A percentile compares a stretch with the other conserved stretches of the same genome.
Conservation (phyloP, 352 stramenopile genomes). For the Phytophthora fragariae region DNA sequence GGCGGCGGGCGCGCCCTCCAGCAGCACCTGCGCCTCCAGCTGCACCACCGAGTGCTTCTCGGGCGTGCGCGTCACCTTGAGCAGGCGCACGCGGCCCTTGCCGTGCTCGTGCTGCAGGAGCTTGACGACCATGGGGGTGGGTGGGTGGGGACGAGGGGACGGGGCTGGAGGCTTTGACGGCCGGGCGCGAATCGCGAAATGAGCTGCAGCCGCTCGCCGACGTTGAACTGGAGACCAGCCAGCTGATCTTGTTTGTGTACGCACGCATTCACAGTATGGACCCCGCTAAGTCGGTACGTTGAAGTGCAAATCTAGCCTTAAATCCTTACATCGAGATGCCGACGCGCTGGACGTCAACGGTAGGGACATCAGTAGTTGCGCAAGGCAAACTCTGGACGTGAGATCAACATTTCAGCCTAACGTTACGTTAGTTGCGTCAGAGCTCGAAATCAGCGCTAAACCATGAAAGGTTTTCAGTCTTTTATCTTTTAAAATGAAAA, state of each 20-base stretch:
- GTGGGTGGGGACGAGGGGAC: neutral
- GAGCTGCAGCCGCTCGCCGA: slow-evolving; percentile 5
- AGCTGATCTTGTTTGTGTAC: slow-evolving; percentile 16
- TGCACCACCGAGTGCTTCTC: slow-evolving; percentile 84
- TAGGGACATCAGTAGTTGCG: too few relatives aligned
- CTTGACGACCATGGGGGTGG: slow-evolving; percentile 69
- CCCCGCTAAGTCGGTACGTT: slow-evolving; percentile 18
- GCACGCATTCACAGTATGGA: slow-evolving; percentile 26
- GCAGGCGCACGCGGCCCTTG: slow-evolving; percentile 87
- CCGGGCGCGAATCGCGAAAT: slow-evolving; percentile 51
- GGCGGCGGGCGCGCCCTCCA: slow-evolving; percentile 80
- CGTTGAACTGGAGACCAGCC: slow-evolving; percentile 14
- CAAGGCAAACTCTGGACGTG: too few relatives aligned
- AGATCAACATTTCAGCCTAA: too few relatives aligned
- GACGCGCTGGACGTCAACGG: slow-evolving; percentile 28
- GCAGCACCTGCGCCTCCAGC: slow-evolving; percentile 84
- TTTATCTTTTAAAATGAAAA: too few relatives aligned
- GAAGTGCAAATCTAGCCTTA: slow-evolving; percentile 7
- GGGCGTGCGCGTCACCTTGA: slow-evolving; percentile 85
- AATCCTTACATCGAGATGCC: slow-evolving; percentile 20
- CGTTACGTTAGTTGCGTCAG: too few relatives aligned
- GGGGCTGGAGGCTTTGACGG: slow-evolving; percentile 26
- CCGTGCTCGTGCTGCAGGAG: slow-evolving; percentile 80
- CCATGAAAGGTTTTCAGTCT: too few relatives aligned
- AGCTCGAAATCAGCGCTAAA: too few relatives aligned